Conservation (phyloP, 2,329 filamentous ascomycete species). For the Myrmaecium sp. region DNA sequence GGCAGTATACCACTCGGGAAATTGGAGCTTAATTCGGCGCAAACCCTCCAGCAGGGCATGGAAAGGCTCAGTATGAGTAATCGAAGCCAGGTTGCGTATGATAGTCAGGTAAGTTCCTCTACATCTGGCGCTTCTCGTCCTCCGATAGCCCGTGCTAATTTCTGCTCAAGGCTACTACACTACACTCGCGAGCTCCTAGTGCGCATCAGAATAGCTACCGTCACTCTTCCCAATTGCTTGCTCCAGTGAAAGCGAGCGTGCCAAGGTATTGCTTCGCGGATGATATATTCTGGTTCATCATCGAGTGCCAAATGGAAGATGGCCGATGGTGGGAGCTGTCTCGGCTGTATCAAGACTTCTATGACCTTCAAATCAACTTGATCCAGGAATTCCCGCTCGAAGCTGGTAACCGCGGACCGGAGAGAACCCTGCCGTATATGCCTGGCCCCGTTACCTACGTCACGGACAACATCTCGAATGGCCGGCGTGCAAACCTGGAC, state of each 20-base stretch:
- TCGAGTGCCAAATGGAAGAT: conserved; percentile 80
- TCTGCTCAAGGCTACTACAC: neutral
- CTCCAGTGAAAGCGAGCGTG: conserved; percentile 69
- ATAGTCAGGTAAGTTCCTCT: conserved; percentile 4
- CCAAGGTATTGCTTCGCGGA: conserved; percentile 91
- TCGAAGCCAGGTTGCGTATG: conserved; percentile 16
- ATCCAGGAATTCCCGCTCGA: conserved; percentile 83
- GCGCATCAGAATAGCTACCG: conserved; percentile 1
- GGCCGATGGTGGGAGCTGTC: conserved; percentile 85
- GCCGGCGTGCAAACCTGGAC: conserved; percentile 78
- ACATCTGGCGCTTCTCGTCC: too few species aligned
- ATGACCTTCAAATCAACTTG: conserved; percentile 93
- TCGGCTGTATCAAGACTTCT: conserved; percentile 95
- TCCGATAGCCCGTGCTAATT: too few species aligned
- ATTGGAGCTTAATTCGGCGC: conserved; percentile 43
- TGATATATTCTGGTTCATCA: conserved; percentile 98
- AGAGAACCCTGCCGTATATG: conserved; percentile 88
- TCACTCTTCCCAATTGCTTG: conserved; percentile 33
- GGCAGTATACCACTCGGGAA: conserved; percentile 94
- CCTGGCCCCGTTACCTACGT: conserved; percentile 94
- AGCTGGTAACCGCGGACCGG: conserved; percentile 61
- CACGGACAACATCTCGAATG: conserved; percentile 93
- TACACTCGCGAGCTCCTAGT: neutral
- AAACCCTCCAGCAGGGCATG: conserved; percentile 39
- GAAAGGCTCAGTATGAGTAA: conserved; percentile 64